phyloP scores from a whole-genome alignment of 176 grass and related monocot genomes.

The Triticum aestivum region IWGSC_CS_RefSeq_v2.1 NC_057807.1:229623836-229624335 shows the following conservation, averaged over 20 bases:
- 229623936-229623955: not conserved
- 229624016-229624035: not conserved
- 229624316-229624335: not conserved
- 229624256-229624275: not conserved
- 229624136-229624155: constrained; percentile 52
- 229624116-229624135: constrained; percentile 58
- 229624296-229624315: not conserved
- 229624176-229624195: constrained; percentile 40
- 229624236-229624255: not conserved
- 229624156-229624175: not conserved
- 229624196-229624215: constrained; percentile 39
- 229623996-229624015: not conserved
- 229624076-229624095: constrained; percentile 33
- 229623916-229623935: not conserved
- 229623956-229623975: constrained; percentile 1
- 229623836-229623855: not conserved
- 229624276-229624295: constrained; percentile 15
- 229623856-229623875: too few species aligned
- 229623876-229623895: not conserved
- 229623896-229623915: not conserved
- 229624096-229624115: constrained; percentile 53
- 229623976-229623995: not conserved
- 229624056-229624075: constrained; percentile 21
- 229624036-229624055: not conserved
- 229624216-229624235: not conserved